These are phyloP conservation scores for Hypomyces perniciosus DNA, from an alignment of 2,329 filamentous ascomycete genomes.

Conservation along the genomic window DNA sequence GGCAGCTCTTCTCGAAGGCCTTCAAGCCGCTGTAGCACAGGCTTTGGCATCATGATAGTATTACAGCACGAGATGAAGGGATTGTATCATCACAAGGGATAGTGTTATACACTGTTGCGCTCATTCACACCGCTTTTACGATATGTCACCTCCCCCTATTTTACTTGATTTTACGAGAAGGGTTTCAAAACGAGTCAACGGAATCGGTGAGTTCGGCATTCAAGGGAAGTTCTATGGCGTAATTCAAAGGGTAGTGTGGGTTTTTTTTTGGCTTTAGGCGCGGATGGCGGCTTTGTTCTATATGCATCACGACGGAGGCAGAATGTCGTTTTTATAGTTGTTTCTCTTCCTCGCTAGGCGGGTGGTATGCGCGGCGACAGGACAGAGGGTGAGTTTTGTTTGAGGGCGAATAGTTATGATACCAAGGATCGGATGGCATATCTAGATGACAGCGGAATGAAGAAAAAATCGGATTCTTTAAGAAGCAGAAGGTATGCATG, in stretches of 20 bases:
- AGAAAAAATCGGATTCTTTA: neutral
- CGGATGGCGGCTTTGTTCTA: no score
- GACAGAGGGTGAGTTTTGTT: no score
- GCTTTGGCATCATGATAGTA: slow-evolving; percentile 14
- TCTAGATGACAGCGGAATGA: neutral
- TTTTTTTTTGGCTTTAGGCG: neutral
- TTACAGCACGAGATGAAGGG: neutral
- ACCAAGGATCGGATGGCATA: neutral
- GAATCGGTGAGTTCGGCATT: no score
- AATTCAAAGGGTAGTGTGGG: neutral
- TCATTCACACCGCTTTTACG: neutral
- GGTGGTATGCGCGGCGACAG: no score
- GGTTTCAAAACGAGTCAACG: neutral
- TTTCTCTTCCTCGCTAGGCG: no score
- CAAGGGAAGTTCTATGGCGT: neutral
- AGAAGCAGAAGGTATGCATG: no score
- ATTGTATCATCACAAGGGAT: neutral
- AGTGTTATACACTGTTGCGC: neutral
- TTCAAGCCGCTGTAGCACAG: slow-evolving; percentile 30
- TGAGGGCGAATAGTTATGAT: neutral
- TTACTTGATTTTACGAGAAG: neutral
- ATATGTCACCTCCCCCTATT: neutral
- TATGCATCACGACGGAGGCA: no score
- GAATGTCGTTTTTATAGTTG: no score
- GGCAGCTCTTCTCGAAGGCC: slow-evolving; percentile 28